Evolutionary conservation across 495 filamentous ascomycete species (phyloP).

Genomic region (Lophium mytilinum): DNA sequence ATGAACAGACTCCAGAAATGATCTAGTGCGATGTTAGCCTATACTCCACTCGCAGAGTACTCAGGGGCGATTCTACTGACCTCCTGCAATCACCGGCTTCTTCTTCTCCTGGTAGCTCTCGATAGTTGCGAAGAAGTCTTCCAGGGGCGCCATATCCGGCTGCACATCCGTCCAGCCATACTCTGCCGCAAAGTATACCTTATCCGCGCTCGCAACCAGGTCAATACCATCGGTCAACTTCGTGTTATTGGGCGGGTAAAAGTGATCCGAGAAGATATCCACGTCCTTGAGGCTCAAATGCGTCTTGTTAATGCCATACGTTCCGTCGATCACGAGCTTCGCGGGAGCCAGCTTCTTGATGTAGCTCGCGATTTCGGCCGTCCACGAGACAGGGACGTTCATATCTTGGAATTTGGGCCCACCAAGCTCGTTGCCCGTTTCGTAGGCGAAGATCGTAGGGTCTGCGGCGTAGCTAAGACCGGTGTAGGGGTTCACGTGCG

Average conservation of each 20-base stretch:
- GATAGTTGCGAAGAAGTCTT: constrained; percentile 39
- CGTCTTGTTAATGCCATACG: constrained; percentile 47
- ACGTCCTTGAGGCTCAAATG: constrained; percentile 41
- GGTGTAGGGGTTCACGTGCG: constrained; percentile 47
- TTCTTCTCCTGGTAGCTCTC: constrained; percentile 32
- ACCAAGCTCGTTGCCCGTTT: constrained; percentile 48
- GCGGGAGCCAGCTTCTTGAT: constrained; percentile 44
- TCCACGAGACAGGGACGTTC: constrained; percentile 44
- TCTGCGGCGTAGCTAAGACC: constrained; percentile 48
- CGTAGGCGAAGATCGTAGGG: constrained; percentile 48
- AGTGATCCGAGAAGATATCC: constrained; percentile 48
- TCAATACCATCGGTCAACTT: constrained; percentile 39
- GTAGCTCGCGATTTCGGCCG: constrained; percentile 39
- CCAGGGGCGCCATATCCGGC: constrained; percentile 28
- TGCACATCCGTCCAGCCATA: constrained; percentile 43
- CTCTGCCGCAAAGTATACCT: constrained; percentile 44
- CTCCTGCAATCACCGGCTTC: constrained; percentile 34
- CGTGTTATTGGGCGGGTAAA: constrained; percentile 41
- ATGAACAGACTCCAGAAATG: constrained; percentile 37
- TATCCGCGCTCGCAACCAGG: constrained; percentile 35
- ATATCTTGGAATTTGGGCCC: constrained; percentile 41
- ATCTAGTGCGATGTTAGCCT: constrained; percentile 5
- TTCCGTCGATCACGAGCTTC: constrained; percentile 47
- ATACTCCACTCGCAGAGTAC: background rate
- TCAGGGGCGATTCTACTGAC: constrained; percentile 28